Base-by-base conservation (phyloP, 2,329 filamentous ascomycete genomes). In the Ceratocystis ficicola region DNA sequence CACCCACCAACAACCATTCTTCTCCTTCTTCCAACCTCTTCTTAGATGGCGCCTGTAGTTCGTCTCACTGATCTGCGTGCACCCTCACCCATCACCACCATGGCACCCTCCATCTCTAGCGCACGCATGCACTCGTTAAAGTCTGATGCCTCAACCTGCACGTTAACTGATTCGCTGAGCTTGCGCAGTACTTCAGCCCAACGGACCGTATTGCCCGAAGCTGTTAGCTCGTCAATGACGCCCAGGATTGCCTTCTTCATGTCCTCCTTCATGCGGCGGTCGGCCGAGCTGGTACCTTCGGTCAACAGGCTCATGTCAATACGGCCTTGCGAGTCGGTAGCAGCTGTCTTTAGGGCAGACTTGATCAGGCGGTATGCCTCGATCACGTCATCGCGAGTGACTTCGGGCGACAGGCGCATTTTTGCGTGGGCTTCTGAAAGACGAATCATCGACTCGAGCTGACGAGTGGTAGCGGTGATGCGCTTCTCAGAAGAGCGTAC, bases 381-480 rank as follows among this genome's bases (percentile, higher is more conserved):
- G 62, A 85, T 78, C 5, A 99, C 95, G 72, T 99, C 95, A 62
- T 83, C 82, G 32, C 82, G 84, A 0, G 89, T 91, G 52, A 99
- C 94, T 15, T 80, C 83, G 2, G 80, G 74, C 0, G 88, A 84
- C 4, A 99, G 83, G 3, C 94, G 88, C 95, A 99, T 99, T 76
- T 96, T 96, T 62, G 94, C 95, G 76, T 99, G 95, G 0, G 92
- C 94, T 78, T 99, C 94, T 1, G 92, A 79, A 2, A 99, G 87
- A 68, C 94, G 93, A 73, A 99, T 97, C 95, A 99, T 99, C 59
- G 88, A 94, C 77, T 99, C 95, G 5, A 99, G 82, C 76, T 99
- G 94, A 73, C 94, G 85, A 0, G 95, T 99, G 2, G 94, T 99
- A 50, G 94, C 94, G 0, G 94, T 99, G 77, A 99, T 99, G 70